Base-by-base conservation (phyloP, 202 grass and related monocot species). In the Schoenoplectus tabernaemontani region DNA sequence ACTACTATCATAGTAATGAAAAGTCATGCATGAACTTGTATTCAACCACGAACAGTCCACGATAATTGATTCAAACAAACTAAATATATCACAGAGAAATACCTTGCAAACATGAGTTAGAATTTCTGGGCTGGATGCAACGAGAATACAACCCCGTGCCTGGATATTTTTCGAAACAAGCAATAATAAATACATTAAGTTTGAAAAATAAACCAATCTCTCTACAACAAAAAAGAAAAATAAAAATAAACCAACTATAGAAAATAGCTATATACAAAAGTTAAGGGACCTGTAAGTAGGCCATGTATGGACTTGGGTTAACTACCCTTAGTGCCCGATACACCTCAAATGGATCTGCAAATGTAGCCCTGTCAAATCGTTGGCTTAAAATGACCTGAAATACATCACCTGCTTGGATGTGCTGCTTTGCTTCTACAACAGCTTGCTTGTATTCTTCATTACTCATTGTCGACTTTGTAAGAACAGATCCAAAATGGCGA, bases 321-420 rank as follows among this genome's bases (percentile, higher is more conserved):
- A 93, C 91, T 39, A 93, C 91, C 20, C 91, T 84, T 24, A 97
- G 86, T 61, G 93, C 80, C 34, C 91, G 88, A 68, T 93, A 97
- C 56, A 97, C 87, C 76, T 93, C 93, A 88, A 97, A 97, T 50
- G 93, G 93, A 43, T 91, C 83, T 4, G 83, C 89, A 43, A 89
- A 89, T 91, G 93, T 97, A 2, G 85, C 78, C 19, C 85, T 87
- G 85, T 97, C 88, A 80, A 90, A 97, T 76, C 88, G 85, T 47
- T 93, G 93, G 78, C 93, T 97, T 73, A 97, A 54, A 58, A 97
- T 88, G 6, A 93, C 81, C 90, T 97, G 93, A 76, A 97, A 97
- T 81, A 97, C 87, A 54, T 97, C 90, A 28, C 88, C 93, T 4
- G 88, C 87, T 51, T 88, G 39, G 64, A 97, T 97, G 53, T 89